These are phyloP conservation scores for Fonsecaea pedrosoi DNA, from an alignment of 2,329 filamentous ascomycete species.

Conservation along the genomic window DNA sequence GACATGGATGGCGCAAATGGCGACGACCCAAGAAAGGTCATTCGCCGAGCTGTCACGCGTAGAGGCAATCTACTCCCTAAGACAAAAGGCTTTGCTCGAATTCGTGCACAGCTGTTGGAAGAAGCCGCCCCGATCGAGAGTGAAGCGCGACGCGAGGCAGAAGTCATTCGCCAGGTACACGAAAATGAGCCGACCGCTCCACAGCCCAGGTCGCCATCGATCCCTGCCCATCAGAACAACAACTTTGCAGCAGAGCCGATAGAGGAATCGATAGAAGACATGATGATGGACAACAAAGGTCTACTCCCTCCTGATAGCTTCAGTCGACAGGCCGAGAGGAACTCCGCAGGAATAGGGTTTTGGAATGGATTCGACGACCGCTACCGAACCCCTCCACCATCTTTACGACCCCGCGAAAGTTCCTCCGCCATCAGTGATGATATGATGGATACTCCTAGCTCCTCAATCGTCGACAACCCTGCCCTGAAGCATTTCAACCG, in stretches of 20 bases:
- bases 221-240: conserved; percentile 52
- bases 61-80: conserved; percentile 92
- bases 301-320: conserved; percentile 69
- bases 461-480: conserved; percentile 37
- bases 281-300: conserved; percentile 41
- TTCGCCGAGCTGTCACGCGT: conserved; percentile 81
- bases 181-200: conserved; percentile 73
- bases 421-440: conserved; percentile 55
- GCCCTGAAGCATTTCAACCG: conserved; percentile 42
- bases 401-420: conserved; percentile 62
- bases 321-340: conserved; percentile 74
- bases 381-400: conserved; percentile 68
- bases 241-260: conserved; percentile 65
- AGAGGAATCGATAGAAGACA: conserved; percentile 69
- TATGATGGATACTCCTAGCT: conserved; percentile 48
- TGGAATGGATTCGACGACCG: conserved; percentile 82
- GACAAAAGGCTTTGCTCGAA: conserved; percentile 92
- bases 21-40: conserved; percentile 70
- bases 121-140: conserved; percentile 86
- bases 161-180: conserved; percentile 92
- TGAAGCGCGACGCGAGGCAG: conserved; percentile 87
- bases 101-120: conserved; percentile 86
- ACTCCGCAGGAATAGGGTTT: conserved; percentile 74
- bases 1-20: conserved; percentile 41
- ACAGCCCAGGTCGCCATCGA: conserved; percentile 25